Base-by-base conservation (phyloP, 2,329 filamentous ascomycete genomes). In the Shiraia sp. region DNA sequence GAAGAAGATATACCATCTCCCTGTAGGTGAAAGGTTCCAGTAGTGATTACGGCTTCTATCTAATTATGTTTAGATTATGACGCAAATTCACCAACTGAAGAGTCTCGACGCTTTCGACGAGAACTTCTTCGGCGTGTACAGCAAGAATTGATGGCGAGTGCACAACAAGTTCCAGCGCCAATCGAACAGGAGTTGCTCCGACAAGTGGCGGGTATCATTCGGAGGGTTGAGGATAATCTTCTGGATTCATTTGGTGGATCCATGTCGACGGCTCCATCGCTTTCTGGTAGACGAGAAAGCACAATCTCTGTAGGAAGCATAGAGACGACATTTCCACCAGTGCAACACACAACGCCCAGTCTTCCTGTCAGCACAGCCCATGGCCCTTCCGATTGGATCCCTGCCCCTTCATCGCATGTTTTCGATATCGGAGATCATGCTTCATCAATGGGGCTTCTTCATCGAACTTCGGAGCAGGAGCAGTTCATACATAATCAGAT, bases 101-200 rank as follows among this genome's bases (percentile, higher is more conserved):
- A 59, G 23, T 55, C 53, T 10, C 42, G 54, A 12, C 55, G 59
- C 36, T 61, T 72, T 25, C 64, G 65, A 10, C 55, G 58, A 23
- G 65, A 70, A 10, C 51, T 74, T 1, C 65, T 69, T 0, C 51
- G 57, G 1, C 48, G 61, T 1, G 59, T 72, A 14, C 61, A 63
- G 10, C 47, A 53, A 3, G 57, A 63, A n/a, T 57, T 75, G 6
- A 42, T 58, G 23, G 22, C 40, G 0, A 55, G 57, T 7, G 61
- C 60, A 7, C 53, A 51, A 24, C 51, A 44, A 10, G 43, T 59
- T 23, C 40, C 55, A 0, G 52, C 47, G 3, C 49, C 52, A 5
- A 47, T 55, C 10, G 58, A 66, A 40, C 59, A 63, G 38, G 42
- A 57, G 10, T 46, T 66, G 3, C 53, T 66, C 12, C 47, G 50